Conservation (phyloP, 805 yeast species). For the Metahyphopichia silvanorum region DNA sequence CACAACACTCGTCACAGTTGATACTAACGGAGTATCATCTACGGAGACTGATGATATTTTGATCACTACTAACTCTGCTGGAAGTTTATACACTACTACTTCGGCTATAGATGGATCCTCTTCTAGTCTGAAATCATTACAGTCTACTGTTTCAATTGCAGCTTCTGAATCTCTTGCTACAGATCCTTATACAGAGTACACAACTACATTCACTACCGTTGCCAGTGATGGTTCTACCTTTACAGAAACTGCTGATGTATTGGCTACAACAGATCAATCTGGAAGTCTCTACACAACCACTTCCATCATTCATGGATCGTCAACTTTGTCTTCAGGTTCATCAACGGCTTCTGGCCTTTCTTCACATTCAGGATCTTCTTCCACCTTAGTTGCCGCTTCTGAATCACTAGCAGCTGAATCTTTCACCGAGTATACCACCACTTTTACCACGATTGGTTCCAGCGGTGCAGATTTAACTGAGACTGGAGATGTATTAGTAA, state of each 20-base stretch:
- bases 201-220: conserved; percentile 9
- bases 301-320: conserved; percentile 1
- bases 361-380: too few relatives aligned
- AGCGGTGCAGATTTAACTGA: conserved; percentile 2
- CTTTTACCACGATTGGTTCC: conserved; percentile 2
- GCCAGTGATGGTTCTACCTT: conserved; percentile 9
- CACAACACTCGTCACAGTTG: conserved; percentile 5
- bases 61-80: conserved; percentile 1
- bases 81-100: background rate
- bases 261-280: conserved; percentile 8
- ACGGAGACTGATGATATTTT: conserved; percentile 1
- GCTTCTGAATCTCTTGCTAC: too few relatives aligned
- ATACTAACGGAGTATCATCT: background rate
- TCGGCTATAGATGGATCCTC: background rate
- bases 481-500: conserved; percentile 11
- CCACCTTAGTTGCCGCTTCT: too few relatives aligned
- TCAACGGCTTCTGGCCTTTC: background rate
- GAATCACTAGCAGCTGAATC: too few relatives aligned
- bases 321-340: too few relatives aligned
- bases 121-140: too few relatives aligned
- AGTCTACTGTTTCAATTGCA: too few relatives aligned
- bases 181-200: conserved; percentile 9
- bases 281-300: conserved; percentile 10
- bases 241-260: conserved; percentile 15
- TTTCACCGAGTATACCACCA: too few relatives aligned